phyloP scores from a whole-genome alignment of 768 basidiomycete species.

The Tylopilus felleus region DNA sequence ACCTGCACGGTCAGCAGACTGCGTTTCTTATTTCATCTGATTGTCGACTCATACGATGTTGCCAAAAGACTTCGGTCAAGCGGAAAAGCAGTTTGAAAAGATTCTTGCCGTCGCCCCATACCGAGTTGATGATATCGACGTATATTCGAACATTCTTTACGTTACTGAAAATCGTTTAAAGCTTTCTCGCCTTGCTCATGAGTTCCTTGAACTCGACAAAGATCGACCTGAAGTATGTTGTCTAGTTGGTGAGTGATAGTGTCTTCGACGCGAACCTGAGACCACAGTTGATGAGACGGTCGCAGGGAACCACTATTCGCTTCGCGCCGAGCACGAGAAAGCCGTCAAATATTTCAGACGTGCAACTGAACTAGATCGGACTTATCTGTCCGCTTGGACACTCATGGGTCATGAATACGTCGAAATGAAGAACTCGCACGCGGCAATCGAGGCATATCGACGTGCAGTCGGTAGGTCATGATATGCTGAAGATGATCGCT shows the following conservation, averaged over 20 bases:
- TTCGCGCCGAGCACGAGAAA: slow-evolving; percentile 91
- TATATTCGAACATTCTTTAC: slow-evolving; percentile 95
- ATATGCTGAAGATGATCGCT: not conserved
- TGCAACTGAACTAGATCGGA: slow-evolving; percentile 92
- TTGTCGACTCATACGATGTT: slow-evolving; percentile 5
- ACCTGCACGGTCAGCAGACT: slow-evolving; percentile 70
- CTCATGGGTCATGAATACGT: slow-evolving; percentile 99
- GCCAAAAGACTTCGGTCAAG: slow-evolving; percentile 75
- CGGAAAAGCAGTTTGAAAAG: slow-evolving; percentile 80
- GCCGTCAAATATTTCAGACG: slow-evolving; percentile 93
- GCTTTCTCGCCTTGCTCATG: slow-evolving; percentile 86
- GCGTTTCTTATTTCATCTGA: not conserved
- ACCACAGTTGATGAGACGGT: not conserved
- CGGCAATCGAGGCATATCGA: slow-evolving; percentile 96
- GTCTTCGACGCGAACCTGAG: not conserved
- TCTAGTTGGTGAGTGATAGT: slow-evolving; percentile 68
- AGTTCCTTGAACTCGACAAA: slow-evolving; percentile 85
- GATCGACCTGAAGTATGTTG: slow-evolving; percentile 96
- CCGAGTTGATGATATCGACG: slow-evolving; percentile 91
- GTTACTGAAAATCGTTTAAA: slow-evolving; percentile 88
- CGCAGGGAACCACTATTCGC: slow-evolving; percentile 94
- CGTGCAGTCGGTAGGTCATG: slow-evolving; percentile 81
- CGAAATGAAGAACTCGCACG: slow-evolving; percentile 99
- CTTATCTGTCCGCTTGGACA: slow-evolving; percentile 96
- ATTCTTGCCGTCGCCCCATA: slow-evolving; percentile 80